phyloP scores from a whole-genome alignment of 2,329 filamentous ascomycete species.

The Nemania sp. region DNA sequence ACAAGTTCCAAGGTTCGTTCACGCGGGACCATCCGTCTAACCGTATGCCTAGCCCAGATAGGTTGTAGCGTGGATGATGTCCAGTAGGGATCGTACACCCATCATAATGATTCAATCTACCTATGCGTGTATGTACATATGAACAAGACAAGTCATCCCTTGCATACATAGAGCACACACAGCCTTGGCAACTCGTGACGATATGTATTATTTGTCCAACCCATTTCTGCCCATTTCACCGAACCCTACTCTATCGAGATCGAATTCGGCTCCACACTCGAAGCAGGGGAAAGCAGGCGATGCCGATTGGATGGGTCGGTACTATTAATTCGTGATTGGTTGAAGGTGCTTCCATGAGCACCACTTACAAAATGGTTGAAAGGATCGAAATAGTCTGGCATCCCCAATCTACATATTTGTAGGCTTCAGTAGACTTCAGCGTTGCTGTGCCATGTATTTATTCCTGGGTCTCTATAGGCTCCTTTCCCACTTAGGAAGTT shows the following conservation, averaged over 20 bases:
- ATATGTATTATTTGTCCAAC: neutral
- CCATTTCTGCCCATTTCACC: neutral
- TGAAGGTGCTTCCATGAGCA: neutral
- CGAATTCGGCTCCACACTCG: constrained; percentile 2
- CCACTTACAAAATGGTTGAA: neutral
- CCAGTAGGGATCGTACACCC: neutral
- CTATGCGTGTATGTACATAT: neutral
- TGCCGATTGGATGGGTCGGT: constrained; percentile 11
- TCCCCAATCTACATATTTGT: neutral
- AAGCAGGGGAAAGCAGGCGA: no score
- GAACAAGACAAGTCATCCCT: neutral
- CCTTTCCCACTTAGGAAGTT: neutral
- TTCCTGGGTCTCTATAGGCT: neutral
- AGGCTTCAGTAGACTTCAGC: neutral
- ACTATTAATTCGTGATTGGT: constrained; percentile 3
- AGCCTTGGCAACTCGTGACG: neutral
- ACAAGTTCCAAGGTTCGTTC: neutral
- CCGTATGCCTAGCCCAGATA: neutral
- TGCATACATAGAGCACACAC: no score
- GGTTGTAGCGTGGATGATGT: neutral
- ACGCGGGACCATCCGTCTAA: constrained; percentile 15
- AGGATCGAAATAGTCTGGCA: neutral
- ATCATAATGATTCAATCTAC: neutral
- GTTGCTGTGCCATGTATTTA: no score
- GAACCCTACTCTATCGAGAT: neutral